phyloP scores from a whole-genome alignment of 129 eudicot species.

The Flaveria ramosissima region DNA sequence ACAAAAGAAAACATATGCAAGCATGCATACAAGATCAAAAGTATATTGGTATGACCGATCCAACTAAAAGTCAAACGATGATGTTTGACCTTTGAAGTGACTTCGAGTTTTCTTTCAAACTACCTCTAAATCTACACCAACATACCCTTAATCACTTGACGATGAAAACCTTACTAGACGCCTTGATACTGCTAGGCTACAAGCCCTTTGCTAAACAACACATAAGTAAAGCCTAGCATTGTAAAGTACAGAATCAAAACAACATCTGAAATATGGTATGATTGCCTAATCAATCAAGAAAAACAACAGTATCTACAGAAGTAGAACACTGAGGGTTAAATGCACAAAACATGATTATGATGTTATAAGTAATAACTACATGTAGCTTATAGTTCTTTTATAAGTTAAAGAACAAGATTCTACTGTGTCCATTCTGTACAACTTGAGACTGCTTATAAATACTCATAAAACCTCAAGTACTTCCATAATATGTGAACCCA shows the following conservation, averaged over 20 bases:
- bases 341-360: neutral
- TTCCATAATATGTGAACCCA: conserved; percentile 28
- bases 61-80: conserved; percentile 6
- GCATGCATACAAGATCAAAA: conserved; percentile 48
- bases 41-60: conserved; percentile 22
- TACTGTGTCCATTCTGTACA: conserved; percentile 45
- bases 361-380: neutral
- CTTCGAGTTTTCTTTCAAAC: neutral
- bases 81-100: conserved; percentile 14
- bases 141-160: too few relatives aligned
- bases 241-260: too few relatives aligned
- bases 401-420: conserved; percentile 28
- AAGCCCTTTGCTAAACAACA: too few relatives aligned
- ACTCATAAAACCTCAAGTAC: conserved; percentile 16
- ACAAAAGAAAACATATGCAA: conserved; percentile 64
- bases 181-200: too few relatives aligned
- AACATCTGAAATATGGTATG: too few relatives aligned
- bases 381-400: conserved; percentile 11
- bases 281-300: neutral
- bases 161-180: too few relatives aligned
- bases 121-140: too few relatives aligned
- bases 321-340: neutral
- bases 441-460: conserved; percentile 29
- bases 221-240: too few relatives aligned
- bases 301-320: neutral